Evolutionary conservation across 2,329 filamentous ascomycete species (phyloP).

Genomic region (Zarea fungicola): DNA sequence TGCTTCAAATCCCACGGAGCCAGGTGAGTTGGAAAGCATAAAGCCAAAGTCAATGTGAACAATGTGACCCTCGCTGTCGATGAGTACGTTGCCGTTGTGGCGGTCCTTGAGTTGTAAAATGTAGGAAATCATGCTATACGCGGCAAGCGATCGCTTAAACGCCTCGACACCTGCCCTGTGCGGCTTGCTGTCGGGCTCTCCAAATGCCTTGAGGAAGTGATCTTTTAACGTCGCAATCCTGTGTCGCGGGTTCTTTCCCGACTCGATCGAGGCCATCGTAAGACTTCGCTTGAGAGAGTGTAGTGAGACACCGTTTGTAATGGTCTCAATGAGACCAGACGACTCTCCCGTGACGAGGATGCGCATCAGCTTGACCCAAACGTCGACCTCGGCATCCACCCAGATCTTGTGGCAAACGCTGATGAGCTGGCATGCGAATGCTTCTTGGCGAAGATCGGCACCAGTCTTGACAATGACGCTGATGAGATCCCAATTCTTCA

Average conservation of each 20-base stretch:
- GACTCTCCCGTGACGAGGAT: constrained; percentile 82
- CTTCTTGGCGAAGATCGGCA: constrained; percentile 76
- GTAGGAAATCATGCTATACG: constrained; percentile 82
- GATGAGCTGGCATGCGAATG: constrained; percentile 82
- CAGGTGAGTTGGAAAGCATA: constrained; percentile 82
- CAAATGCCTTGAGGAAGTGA: constrained; percentile 78
- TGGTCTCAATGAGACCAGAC: constrained; percentile 80
- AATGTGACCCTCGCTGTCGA: constrained; percentile 81
- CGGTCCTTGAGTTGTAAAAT: constrained; percentile 79
- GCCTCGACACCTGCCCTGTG: constrained; percentile 70
- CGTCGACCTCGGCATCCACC: constrained; percentile 65
- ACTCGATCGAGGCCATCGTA: constrained; percentile 68
- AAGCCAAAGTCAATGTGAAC: constrained; percentile 89
- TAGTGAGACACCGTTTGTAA: constrained; percentile 82
- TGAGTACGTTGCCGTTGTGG: constrained; percentile 81
- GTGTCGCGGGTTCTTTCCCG: constrained; percentile 66
- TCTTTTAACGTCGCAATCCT: constrained; percentile 76
- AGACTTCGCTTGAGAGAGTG: constrained; percentile 79
- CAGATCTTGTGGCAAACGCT: constrained; percentile 77
- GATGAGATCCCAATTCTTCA: constrained; percentile 84
- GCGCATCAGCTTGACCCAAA: constrained; percentile 88
- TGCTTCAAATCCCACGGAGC: constrained; percentile 78
- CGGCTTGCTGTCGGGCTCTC: constrained; percentile 60
- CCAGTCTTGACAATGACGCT: constrained; percentile 87
- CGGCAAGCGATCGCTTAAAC: constrained; percentile 75